Base-by-base conservation (phyloP, 2,329 filamentous ascomycete species). In the Ophiocordyceps camponoti-rufipedis region DNA sequence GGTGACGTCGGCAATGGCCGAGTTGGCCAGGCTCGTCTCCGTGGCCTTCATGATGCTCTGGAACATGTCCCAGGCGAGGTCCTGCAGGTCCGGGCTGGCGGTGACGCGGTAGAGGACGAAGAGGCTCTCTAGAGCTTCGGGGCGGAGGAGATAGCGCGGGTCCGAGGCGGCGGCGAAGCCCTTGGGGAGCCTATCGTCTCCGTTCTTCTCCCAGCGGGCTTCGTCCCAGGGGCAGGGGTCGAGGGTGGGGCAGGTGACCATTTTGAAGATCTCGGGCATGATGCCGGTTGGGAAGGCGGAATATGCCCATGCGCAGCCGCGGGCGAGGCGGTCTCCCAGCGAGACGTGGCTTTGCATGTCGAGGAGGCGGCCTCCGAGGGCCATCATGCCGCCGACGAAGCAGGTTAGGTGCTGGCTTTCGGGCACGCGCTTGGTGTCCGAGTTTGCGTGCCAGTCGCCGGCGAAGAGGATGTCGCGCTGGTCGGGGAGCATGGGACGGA, bases 41-140 rank as follows among this genome's bases (percentile, higher is more conserved):
- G 71, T 73, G 3, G 63, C 59, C 2, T 62, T 62, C 14, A 64
- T 55, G 19, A 74, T 65, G 0, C 67, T 58, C 49, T 63, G 56
- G 50, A 69, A 74, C 71, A 74, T 74, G 5, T 59, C 55, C 71
- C 71, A 74, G 0, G 71, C 71, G 42, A 64, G 61, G 13, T 73
- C 69, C 50, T 68, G 69, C 50, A 69, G 65, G 29, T 67, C 61
- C 2, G 58, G 43, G 35, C 67, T 58, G 1, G 67, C 71, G 0
- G 70, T 74, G 43, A 72, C 63, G 16, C 71, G 74, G 58, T 81
- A 85, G 67, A 89, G 75, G 56, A 85, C 74, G 59, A 85, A 89
- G 5, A 91, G 74, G 13, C 78, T 82, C 64, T 89, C 84, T 45
- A 89, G 85, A 2, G 83, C 83, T 62, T 89, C 84, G 0, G 69